Percentiles rank a stretch among this genome's conserved stretches.
phyloP scores from a whole-genome alignment of 73 alveolate genomes.

The Paramecium sonneborni region DNA sequence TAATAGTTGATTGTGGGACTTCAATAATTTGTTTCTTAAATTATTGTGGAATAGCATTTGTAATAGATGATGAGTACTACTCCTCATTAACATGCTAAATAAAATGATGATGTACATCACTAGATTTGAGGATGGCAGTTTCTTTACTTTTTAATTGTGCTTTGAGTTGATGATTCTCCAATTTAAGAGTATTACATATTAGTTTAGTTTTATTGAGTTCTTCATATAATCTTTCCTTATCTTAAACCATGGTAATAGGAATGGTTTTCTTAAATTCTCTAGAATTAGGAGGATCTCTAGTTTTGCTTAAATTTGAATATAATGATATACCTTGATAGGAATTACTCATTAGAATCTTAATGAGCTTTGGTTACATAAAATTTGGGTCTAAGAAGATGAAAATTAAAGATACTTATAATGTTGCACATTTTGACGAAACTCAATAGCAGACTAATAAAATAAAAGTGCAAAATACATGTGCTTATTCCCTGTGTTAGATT shows the following conservation, averaged over 20 bases:
- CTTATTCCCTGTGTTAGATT: background rate
- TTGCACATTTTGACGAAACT: background rate
- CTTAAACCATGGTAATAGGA: constrained; percentile 11
- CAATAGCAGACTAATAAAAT: background rate
- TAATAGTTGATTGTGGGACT: background rate
- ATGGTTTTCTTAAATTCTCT: constrained; percentile 45
- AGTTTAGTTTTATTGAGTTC: constrained; percentile 38
- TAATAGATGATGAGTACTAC: background rate
- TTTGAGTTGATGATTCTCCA: background rate
- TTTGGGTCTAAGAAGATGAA: background rate
- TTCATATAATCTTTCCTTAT: constrained; percentile 46
- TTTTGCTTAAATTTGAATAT: background rate
- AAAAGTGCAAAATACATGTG: background rate
- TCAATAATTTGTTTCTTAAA: background rate
- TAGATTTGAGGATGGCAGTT: background rate
- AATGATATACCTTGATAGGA: background rate
- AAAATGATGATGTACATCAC: background rate
- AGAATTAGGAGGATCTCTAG: constrained; percentile 43
- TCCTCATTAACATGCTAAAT: background rate
- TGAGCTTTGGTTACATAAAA: constrained; percentile 23
- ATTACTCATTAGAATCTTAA: constrained; percentile 15
- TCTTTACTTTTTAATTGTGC: constrained; percentile 31
- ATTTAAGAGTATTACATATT: background rate
- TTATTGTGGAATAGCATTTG: background rate
- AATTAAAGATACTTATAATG: background rate